A percentile compares a stretch with the other conserved stretches of the same genome.
phyloP scores from a whole-genome alignment of 768 basidiomycete genomes.

The Dioszegia crocea region DNA sequence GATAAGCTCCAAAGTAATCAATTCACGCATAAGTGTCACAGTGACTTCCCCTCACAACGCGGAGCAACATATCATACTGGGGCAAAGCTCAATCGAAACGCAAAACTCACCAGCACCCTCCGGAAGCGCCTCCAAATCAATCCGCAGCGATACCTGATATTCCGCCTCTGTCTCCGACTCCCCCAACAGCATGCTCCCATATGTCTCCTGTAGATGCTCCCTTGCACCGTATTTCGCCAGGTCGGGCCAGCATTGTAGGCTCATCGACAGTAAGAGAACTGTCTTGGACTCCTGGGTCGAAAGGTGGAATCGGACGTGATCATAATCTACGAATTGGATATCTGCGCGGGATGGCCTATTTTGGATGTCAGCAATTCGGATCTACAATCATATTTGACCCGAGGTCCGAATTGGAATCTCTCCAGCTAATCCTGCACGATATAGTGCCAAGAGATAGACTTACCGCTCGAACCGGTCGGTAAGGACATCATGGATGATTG shows the following conservation, averaged over 20 bases:
- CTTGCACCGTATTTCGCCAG: constrained; percentile 80
- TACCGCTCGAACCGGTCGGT: constrained; percentile 82
- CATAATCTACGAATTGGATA: constrained; percentile 96
- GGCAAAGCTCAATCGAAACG: no score
- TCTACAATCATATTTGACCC: no score
- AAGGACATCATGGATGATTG: constrained; percentile 86
- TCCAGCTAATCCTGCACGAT: neutral
- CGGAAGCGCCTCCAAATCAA: constrained; percentile 83
- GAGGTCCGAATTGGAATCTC: no score
- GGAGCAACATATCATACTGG: no score
- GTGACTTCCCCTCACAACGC: no score
- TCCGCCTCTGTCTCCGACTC: constrained; percentile 70
- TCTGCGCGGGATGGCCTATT: constrained; percentile 90
- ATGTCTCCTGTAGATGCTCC: constrained; percentile 74
- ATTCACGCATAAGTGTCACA: no score
- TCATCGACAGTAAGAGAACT: constrained; percentile 81
- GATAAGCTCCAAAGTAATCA: no score
- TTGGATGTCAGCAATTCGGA: no score
- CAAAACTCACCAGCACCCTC: constrained; percentile 66
- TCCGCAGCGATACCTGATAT: constrained; percentile 78
- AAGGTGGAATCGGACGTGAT: constrained; percentile 89
- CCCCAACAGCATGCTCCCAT: constrained; percentile 61
- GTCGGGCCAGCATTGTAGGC: constrained; percentile 94
- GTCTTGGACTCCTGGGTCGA: constrained; percentile 81
- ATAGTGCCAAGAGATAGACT: constrained; percentile 28